These are phyloP conservation scores for Grosmannia serpens DNA, from an alignment of 2,329 filamentous ascomycete species.

Conservation along the genomic window DNA sequence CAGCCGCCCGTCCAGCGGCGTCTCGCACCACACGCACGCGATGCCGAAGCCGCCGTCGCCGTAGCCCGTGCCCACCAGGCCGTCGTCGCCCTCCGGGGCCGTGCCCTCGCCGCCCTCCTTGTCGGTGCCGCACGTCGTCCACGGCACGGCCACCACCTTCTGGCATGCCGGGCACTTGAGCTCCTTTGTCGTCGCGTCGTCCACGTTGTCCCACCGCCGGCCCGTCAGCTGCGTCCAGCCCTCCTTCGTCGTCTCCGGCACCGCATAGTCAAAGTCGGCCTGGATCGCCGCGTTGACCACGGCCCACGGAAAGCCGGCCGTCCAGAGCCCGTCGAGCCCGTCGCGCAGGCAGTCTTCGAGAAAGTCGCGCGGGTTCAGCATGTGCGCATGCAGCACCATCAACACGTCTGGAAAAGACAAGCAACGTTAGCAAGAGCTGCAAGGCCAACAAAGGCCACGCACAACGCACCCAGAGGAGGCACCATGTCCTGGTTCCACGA, in stretches of 20 bases:
- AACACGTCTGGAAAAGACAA: conserved; percentile 43
- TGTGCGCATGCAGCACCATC: conserved; percentile 71
- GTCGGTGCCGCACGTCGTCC: conserved; percentile 42
- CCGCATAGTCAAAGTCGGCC: conserved; percentile 43
- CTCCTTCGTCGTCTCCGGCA: conserved; percentile 28
- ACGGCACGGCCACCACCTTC: conserved; percentile 33
- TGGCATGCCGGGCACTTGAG: conserved; percentile 47
- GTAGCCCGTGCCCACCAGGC: conserved; percentile 41
- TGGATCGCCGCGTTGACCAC: conserved; percentile 47
- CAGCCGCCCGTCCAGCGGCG: conserved; percentile 40
- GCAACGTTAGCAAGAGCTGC: too few relatives aligned
- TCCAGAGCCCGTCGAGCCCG: conserved; percentile 45
- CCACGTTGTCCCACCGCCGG: conserved; percentile 46
- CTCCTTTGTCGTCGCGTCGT: conserved; percentile 35
- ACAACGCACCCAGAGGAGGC: conserved; percentile 7
- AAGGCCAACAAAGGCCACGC: neutral
- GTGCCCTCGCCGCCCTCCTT: conserved; percentile 7
- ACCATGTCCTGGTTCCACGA: conserved; percentile 3
- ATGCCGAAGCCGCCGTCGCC: conserved; percentile 44
- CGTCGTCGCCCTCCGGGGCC: too few relatives aligned
- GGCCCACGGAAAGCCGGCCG: conserved; percentile 54
- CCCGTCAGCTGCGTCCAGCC: conserved; percentile 37
- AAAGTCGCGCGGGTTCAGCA: conserved; percentile 65
- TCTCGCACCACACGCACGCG: conserved; percentile 39
- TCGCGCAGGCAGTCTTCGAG: conserved; percentile 60